Conservation (phyloP, 2,329 filamentous ascomycete species). For the Microdochium trichocladiopsis region DNA sequence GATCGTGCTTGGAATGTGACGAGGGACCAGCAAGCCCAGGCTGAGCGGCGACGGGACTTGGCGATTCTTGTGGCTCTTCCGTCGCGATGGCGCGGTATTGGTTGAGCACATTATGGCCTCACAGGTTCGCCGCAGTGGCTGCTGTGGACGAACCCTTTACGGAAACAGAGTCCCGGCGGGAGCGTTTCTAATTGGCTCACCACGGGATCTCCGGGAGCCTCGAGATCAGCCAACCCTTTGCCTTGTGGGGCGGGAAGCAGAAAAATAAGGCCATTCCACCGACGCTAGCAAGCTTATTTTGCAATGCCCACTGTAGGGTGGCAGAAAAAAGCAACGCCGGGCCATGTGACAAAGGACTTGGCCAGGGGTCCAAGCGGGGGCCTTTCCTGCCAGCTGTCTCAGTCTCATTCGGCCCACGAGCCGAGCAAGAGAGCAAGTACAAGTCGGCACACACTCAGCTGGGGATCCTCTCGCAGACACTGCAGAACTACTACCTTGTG, state of each 20-base stretch:
- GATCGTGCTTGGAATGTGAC: too few relatives aligned
- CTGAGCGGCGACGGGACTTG: too few relatives aligned
- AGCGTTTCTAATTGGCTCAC: background rate
- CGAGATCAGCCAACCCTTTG: background rate
- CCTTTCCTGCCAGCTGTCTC: background rate
- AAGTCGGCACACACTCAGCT: background rate
- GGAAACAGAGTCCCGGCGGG: background rate
- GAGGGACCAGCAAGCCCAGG: too few relatives aligned
- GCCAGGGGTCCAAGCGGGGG: background rate
- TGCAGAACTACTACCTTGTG: background rate
- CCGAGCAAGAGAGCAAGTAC: background rate
- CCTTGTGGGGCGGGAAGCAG: background rate
- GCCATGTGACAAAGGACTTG: too few relatives aligned
- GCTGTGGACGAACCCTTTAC: background rate
- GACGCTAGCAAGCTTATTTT: background rate
- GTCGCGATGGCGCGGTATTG: too few relatives aligned
- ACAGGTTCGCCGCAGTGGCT: background rate
- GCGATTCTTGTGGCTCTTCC: too few relatives aligned
- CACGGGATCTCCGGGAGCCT: background rate
- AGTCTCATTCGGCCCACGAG: background rate
- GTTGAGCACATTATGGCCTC: too few relatives aligned
- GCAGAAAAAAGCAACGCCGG: too few relatives aligned
- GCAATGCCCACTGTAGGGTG: background rate
- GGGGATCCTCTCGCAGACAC: background rate
- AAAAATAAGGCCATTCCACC: background rate